phyloP scores from a whole-genome alignment of 169 alveolate species.

The Perkinsus olseni region DNA sequence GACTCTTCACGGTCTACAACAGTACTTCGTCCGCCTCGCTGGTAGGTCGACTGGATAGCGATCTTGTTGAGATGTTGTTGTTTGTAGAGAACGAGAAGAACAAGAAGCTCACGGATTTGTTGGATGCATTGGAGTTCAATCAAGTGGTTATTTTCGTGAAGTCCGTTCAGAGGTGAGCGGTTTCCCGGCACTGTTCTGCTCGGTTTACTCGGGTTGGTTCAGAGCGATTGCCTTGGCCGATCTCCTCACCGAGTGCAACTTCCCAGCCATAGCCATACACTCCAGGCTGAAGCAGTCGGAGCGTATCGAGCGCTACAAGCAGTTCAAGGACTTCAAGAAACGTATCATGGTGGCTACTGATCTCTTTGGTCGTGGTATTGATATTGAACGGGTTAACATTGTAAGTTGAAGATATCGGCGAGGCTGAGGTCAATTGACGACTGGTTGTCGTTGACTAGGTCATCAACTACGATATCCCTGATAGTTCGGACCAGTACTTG shows the following conservation, averaged over 20 bases:
- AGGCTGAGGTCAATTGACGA: not conserved
- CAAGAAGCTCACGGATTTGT: conserved; percentile 87
- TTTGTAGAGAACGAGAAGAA: conserved; percentile 88
- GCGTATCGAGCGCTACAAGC: conserved; percentile 82
- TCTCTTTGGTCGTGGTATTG: conserved; percentile 99
- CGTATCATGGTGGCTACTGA: conserved; percentile 99
- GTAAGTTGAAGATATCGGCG: conserved; percentile 46
- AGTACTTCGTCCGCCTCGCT: conserved; percentile 92
- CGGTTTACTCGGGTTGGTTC: not conserved
- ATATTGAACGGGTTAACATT: conserved; percentile 97
- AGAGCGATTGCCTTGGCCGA: conserved; percentile 91
- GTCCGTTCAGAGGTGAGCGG: conserved; percentile 51
- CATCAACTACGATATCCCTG: conserved; percentile 97
- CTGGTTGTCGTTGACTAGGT: not conserved
- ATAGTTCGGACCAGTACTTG: conserved; percentile 68
- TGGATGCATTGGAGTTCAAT: conserved; percentile 94
- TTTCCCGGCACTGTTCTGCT: not conserved
- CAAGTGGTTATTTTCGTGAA: conserved; percentile 95
- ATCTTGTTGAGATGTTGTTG: not conserved
- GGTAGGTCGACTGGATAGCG: not conserved
- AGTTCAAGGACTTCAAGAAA: conserved; percentile 93
- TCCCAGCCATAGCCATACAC: conserved; percentile 99
- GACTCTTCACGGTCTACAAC: conserved; percentile 96
- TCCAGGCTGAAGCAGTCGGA: conserved; percentile 87
- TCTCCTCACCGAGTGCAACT: conserved; percentile 88